A percentile compares a stretch with the other conserved stretches of the same genome.
Evolutionary conservation across 2,329 filamentous ascomycete species (phyloP).

Genomic region (Didymella keratinophila): DNA sequence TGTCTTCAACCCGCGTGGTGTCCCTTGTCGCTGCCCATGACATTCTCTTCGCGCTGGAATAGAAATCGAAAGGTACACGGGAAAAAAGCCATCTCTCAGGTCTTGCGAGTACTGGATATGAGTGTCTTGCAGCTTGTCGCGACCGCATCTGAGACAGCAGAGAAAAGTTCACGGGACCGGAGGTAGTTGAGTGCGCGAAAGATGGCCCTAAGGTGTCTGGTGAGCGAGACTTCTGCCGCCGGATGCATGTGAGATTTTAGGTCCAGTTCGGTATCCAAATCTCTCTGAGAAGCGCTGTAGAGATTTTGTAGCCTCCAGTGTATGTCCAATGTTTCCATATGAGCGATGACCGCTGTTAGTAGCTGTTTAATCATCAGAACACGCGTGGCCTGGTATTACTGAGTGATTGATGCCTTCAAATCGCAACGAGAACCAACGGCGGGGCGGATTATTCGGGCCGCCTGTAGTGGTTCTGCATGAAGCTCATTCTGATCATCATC

Average conservation of each 20-base stretch:
- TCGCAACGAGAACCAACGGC: not conserved
- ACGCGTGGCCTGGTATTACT: not conserved
- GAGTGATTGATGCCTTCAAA: not conserved
- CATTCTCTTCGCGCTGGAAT: no score
- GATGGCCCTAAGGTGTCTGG: no score
- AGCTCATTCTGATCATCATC: not conserved
- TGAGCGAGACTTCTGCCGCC: not conserved
- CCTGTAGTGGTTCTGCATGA: not conserved
- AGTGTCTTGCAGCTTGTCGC: not conserved
- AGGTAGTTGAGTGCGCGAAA: no score
- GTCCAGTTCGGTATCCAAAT: not conserved
- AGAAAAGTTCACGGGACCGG: no score
- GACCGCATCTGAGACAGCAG: not conserved
- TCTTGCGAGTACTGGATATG: no score
- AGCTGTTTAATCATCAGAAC: not conserved
- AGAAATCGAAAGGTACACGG: no score
- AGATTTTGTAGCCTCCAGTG: not conserved
- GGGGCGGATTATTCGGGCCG: not conserved
- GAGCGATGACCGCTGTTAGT: not conserved
- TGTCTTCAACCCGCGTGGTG: no score
- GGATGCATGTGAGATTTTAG: not conserved
- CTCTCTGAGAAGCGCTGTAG: not conserved
- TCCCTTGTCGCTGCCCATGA: no score
- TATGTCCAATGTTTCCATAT: not conserved
- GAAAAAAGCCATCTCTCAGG: no score